These are phyloP conservation scores for Naegleria gruberi DNA, from an alignment of 208 protist species.

Conservation along the genomic window DNA sequence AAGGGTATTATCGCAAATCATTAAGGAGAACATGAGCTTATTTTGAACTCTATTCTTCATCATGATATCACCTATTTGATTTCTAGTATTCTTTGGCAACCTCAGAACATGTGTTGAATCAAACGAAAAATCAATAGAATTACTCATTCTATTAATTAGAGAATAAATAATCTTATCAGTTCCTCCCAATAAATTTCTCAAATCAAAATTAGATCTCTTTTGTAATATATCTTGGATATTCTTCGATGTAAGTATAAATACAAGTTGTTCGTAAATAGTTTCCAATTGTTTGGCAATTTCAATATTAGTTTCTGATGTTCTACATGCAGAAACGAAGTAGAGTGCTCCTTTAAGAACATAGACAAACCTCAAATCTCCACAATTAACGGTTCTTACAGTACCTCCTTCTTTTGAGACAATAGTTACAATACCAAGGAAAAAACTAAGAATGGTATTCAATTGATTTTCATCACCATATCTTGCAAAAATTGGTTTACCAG, in stretches of 20 bases:
- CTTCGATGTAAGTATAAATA: conserved; percentile 30
- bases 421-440: conserved; percentile 35
- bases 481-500: conserved; percentile 38
- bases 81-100: conserved; percentile 11
- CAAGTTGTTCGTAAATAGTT: conserved; percentile 26
- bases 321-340: conserved; percentile 27
- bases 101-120: neutral
- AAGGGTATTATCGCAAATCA: conserved; percentile 10
- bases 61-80: conserved; percentile 1
- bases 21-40: neutral
- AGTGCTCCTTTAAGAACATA: conserved; percentile 30
- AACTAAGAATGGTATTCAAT: conserved; percentile 21
- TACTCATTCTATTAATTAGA: neutral
- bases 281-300: conserved; percentile 30
- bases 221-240: conserved; percentile 27
- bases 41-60: neutral
- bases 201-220: conserved; percentile 28
- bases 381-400: conserved; percentile 12
- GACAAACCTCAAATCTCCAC: conserved; percentile 23
- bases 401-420: conserved; percentile 20
- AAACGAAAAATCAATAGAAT: conserved; percentile 22
- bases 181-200: conserved; percentile 29
- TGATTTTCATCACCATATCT: conserved; percentile 41
- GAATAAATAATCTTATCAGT: conserved; percentile 23
- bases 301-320: conserved; percentile 25